Base-by-base conservation (phyloP, 495 filamentous ascomycete species). In the Aspergillus panamensis region DNA sequence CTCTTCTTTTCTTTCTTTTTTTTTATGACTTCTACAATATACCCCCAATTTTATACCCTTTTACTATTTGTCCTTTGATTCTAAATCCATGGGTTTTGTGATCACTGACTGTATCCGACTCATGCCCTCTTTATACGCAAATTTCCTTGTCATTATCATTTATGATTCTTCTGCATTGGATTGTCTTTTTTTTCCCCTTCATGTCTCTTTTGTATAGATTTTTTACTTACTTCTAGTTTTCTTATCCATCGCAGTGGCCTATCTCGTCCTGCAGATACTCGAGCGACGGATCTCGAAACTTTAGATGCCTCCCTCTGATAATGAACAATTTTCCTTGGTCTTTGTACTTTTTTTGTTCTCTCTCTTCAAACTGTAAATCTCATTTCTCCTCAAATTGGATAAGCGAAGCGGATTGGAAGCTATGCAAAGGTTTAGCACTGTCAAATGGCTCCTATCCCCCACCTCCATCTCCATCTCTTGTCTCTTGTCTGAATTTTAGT, bases 261-360 rank as follows among this genome's bases (percentile, higher is more conserved):
- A 75, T 58, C 5, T 73, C 52, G 56, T 64, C 9, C 48, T 69
- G 6, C 66, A 69, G 48, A 25, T 68, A 30, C 67, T 75, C 51
- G 69, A 73, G 43, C 68, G 68, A 55, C 67, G 66, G 43, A 52
- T 64, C 8, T 66, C 72, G 48, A 75, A 72, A 54, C 57, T 73
- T n/a, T 74, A 52, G 56, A 10, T 12, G 47, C 4, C 5, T 25
- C 25, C 5, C 25, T 25, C 25, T 25, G 25, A 25, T 25, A 35
- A 39, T 39, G 10, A 39, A 39, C 3, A 39, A 13, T 39, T 39
- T 13, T 39, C 8, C 10, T 13, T 39, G 3, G 14, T 39, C 10
- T 39, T 25, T 25, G 25, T 2, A 39, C 14, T 39, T 39, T 3
- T 39, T 39, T 39, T 39, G 35, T 39, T 10, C 10, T 39, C 8